These are phyloP conservation scores for Arctostaphylos glauca DNA, from an alignment of 148 eudicot genomes.

Conservation along the genomic window DNA sequence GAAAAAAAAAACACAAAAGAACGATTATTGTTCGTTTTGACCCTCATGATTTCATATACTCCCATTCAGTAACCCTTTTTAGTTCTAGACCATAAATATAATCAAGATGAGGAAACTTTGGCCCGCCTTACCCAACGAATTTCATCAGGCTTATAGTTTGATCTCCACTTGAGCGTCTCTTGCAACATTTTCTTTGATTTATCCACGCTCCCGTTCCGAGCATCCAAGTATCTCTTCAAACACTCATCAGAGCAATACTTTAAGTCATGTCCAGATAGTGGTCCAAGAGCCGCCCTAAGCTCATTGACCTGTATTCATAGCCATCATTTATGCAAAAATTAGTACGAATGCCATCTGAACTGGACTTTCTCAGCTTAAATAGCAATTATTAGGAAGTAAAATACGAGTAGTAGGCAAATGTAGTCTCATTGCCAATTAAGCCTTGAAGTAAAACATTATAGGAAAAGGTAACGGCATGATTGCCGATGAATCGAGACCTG, in stretches of 20 bases:
- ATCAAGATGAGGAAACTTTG: not conserved
- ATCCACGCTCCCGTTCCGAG: conserved; percentile 64
- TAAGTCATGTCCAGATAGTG: conserved; percentile 44
- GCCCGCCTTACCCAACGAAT: conserved; percentile 56
- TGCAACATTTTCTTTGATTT: conserved; percentile 70
- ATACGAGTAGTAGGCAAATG: not conserved
- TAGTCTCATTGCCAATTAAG: not conserved
- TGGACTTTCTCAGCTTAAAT: not conserved
- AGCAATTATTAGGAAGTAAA: not conserved
- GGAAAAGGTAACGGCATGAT: not conserved
- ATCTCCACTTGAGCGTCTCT: conserved; percentile 62
- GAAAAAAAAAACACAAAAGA: not conserved
- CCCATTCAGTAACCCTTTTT: not conserved
- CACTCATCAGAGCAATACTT: conserved; percentile 56
- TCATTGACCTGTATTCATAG: conserved; percentile 42
- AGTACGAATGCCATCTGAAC: not conserved
- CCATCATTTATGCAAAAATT: not conserved
- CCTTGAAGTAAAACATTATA: not conserved
- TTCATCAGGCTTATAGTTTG: conserved; percentile 62
- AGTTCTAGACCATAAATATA: not conserved
- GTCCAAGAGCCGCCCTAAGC: conserved; percentile 57
- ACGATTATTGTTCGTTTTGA: not conserved
- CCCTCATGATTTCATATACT: not conserved
- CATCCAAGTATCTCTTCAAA: conserved; percentile 60
- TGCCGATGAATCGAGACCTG: not conserved